Conservation (phyloP, 2,329 filamentous ascomycete genomes). For the Plectosphaerella cucumerina region DNA sequence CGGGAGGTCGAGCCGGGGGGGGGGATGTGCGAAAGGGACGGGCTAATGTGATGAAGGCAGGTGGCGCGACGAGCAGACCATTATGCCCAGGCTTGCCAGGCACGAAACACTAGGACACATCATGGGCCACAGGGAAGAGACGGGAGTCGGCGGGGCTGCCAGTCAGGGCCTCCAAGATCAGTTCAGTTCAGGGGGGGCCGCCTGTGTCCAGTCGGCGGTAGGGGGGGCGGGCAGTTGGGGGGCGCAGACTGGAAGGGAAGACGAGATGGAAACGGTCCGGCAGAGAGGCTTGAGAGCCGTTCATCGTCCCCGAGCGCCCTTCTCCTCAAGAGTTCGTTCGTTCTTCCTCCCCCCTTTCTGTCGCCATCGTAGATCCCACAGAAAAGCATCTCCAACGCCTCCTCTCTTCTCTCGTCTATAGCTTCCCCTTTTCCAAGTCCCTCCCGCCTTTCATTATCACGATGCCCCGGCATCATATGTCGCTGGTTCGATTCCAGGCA, state of each 20-base stretch:
- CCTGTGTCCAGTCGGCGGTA: neutral
- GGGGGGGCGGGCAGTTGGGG: neutral
- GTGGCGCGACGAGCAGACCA: conserved; percentile 2
- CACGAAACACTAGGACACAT: neutral
- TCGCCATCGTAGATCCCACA: too few species aligned
- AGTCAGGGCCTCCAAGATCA: neutral
- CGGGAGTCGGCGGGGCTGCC: neutral
- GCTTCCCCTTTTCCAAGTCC: too few species aligned
- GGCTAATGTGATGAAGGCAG: conserved; percentile 1
- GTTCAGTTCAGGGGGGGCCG: neutral
- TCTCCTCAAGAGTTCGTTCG: too few species aligned
- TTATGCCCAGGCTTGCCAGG: neutral
- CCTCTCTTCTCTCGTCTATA: too few species aligned
- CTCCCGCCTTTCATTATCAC: too few species aligned
- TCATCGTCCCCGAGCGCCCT: too few species aligned
- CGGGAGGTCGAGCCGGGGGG: conserved; percentile 7
- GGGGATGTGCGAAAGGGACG: neutral
- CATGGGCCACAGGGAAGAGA: neutral
- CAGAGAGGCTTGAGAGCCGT: too few species aligned
- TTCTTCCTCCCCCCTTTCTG: too few species aligned
- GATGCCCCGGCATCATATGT: too few species aligned
- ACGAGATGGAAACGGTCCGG: too few species aligned
- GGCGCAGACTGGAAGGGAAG: neutral
- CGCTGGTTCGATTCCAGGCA: too few species aligned
- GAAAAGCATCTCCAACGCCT: too few species aligned